phyloP scores from a whole-genome alignment of 2,329 filamentous ascomycete genomes.

The Emydomyces testavorans region DNA sequence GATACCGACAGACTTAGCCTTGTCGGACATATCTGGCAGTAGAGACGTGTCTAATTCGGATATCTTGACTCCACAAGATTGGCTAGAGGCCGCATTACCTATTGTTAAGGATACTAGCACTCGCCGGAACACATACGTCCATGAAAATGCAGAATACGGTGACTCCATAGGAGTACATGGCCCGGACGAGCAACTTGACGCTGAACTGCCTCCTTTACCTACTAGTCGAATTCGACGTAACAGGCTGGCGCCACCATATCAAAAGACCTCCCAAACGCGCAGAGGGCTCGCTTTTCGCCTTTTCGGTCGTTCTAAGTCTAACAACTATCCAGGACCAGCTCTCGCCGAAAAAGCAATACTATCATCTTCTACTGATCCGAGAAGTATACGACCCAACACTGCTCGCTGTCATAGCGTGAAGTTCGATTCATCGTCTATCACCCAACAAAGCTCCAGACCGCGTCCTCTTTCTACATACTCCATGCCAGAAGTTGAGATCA shows the following conservation, averaged over 20 bases:
- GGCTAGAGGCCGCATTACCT: conserved; percentile 32
- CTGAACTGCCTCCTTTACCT: background rate
- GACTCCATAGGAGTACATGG: background rate
- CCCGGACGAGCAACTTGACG: background rate
- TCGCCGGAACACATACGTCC: conserved; percentile 17
- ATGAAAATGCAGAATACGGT: background rate
- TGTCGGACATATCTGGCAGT: conserved; percentile 1
- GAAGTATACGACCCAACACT: background rate
- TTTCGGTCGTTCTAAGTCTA: conserved; percentile 1
- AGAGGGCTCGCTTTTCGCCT: background rate
- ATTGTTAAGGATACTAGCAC: conserved; percentile 5
- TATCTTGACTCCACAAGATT: conserved; percentile 33
- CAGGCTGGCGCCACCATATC: background rate
- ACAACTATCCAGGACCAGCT: background rate
- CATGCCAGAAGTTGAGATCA: background rate
- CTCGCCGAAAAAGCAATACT: background rate
- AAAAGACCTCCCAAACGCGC: background rate
- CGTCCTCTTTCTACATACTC: background rate
- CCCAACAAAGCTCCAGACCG: background rate
- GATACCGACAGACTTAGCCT: background rate
- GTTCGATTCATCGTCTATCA: background rate
- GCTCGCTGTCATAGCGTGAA: conserved; percentile 5
- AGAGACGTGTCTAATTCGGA: conserved; percentile 19
- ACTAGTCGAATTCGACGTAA: conserved; percentile 1
- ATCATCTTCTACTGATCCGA: background rate